Conservation (phyloP, 495 filamentous ascomycete species). For the Evernia prunastri region DNA sequence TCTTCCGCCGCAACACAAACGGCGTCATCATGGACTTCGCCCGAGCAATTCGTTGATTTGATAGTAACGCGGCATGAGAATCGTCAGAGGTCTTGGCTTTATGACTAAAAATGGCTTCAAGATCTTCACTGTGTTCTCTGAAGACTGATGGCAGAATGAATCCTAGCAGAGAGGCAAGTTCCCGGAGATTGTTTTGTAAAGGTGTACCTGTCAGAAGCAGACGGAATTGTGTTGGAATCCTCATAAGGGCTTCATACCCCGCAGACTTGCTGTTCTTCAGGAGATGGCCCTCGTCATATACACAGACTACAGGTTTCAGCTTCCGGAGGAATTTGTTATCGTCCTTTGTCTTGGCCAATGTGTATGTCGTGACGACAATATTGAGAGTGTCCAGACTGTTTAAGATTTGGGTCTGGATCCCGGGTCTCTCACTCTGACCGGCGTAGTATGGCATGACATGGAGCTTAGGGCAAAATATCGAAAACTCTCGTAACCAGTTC, state of each 20-base stretch:
- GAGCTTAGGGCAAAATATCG: conserved; percentile 73
- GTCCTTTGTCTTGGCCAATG: conserved; percentile 55
- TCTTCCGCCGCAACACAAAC: conserved; percentile 88
- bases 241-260: conserved; percentile 71
- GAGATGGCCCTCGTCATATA: conserved; percentile 47
- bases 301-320: conserved; percentile 46
- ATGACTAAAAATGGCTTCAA: conserved; percentile 79
- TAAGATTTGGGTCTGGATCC: conserved; percentile 59
- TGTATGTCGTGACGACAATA: conserved; percentile 88
- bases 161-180: conserved; percentile 77
- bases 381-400: conserved; percentile 60
- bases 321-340: conserved; percentile 67
- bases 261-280: conserved; percentile 80
- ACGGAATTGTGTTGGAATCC: conserved; percentile 68
- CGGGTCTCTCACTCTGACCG: conserved; percentile 52
- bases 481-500: conserved; percentile 90
- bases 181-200: conserved; percentile 90
- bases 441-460: conserved; percentile 73
- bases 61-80: conserved; percentile 65
- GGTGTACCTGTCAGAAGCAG: conserved; percentile 90
- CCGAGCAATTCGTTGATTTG: conserved; percentile 73
- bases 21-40: conserved; percentile 91
- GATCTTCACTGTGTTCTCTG: conserved; percentile 59
- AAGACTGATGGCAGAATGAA: conserved; percentile 90
- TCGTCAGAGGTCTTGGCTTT: conserved; percentile 79